Percentiles rank a stretch among this genome's conserved stretches.
Evolutionary conservation across 2,329 filamentous ascomycete genomes (phyloP).

Genomic region (Mariannaea elegans): DNA sequence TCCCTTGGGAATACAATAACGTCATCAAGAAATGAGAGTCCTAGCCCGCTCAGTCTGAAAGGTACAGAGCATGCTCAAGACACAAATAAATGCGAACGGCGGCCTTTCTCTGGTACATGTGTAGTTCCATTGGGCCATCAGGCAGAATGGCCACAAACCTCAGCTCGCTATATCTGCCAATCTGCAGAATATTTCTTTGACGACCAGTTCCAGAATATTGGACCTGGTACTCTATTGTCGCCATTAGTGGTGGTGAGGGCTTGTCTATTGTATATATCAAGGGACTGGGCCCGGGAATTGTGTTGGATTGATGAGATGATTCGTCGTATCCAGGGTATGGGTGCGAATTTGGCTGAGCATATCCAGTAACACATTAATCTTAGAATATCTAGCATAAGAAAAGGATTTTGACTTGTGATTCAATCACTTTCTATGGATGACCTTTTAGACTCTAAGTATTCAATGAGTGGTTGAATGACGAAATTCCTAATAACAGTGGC

Average conservation of each 20-base stretch:
- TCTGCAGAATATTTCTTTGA: slow-evolving; percentile 12
- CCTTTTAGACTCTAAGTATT: too few species aligned
- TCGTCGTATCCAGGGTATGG: not conserved
- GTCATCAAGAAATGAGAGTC: too few species aligned
- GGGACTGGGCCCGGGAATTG: not conserved
- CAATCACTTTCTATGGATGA: too few species aligned
- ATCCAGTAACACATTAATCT: too few species aligned
- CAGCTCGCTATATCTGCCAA: slow-evolving; percentile 14
- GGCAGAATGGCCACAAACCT: slow-evolving; percentile 3
- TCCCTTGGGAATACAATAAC: not conserved
- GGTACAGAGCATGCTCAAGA: too few species aligned
- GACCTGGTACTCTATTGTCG: slow-evolving; percentile 3
- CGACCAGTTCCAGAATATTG: not conserved
- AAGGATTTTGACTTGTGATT: too few species aligned
- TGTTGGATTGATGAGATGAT: slow-evolving; percentile 10
- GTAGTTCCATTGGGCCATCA: not conserved
- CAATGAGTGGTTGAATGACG: too few species aligned
- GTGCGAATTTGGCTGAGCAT: not conserved
- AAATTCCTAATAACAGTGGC: too few species aligned
- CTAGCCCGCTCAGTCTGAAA: too few species aligned
- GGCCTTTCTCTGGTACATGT: too few species aligned
- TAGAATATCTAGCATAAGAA: too few species aligned
- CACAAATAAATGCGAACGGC: too few species aligned
- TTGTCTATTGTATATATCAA: not conserved
- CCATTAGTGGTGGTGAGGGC: slow-evolving; percentile 7